A percentile compares a stretch with the other conserved stretches of the same genome.
Evolutionary conservation across 2,329 filamentous ascomycete genomes (phyloP).

Genomic region (Ophiostoma piceae): DNA sequence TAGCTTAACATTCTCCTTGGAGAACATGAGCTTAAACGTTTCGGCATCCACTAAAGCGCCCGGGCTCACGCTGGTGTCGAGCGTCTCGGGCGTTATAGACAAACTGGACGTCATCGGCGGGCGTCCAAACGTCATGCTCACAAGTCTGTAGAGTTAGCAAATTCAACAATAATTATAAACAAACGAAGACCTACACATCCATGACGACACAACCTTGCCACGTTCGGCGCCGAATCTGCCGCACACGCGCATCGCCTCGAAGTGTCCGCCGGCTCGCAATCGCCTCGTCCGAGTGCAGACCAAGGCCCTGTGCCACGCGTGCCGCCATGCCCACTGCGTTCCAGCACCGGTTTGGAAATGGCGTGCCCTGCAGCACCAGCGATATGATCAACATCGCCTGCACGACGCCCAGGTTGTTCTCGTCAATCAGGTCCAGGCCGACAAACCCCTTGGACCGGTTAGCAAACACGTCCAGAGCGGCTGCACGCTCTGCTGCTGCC

Average conservation of each 20-base stretch:
- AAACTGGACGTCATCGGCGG: constrained; percentile 22
- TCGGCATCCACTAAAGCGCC: background rate
- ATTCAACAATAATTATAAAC: background rate
- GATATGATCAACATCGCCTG: constrained; percentile 36
- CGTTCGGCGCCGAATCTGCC: background rate
- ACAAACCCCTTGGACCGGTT: constrained; percentile 36
- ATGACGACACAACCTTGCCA: background rate
- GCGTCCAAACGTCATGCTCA: constrained; percentile 25
- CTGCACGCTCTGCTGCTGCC: constrained; percentile 28
- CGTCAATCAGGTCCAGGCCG: constrained; percentile 37
- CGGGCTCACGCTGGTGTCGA: background rate
- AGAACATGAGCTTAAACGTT: constrained; percentile 18
- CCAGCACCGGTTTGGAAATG: constrained; percentile 40
- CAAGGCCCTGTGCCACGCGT: constrained; percentile 39
- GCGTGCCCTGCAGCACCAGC: constrained; percentile 39
- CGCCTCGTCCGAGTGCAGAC: constrained; percentile 36
- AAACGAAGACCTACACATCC: background rate
- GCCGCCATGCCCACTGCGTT: constrained; percentile 41
- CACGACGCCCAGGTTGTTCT: constrained; percentile 35
- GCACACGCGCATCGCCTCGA: background rate
- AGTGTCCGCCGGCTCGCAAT: background rate
- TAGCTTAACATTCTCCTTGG: constrained; percentile 21
- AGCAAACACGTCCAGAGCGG: constrained; percentile 35
- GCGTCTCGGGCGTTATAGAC: constrained; percentile 19
- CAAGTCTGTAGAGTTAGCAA: constrained; percentile 21